Base-by-base conservation (phyloP, 2,329 filamentous ascomycete species). In the Chrysoporthe austroafricana region DNA sequence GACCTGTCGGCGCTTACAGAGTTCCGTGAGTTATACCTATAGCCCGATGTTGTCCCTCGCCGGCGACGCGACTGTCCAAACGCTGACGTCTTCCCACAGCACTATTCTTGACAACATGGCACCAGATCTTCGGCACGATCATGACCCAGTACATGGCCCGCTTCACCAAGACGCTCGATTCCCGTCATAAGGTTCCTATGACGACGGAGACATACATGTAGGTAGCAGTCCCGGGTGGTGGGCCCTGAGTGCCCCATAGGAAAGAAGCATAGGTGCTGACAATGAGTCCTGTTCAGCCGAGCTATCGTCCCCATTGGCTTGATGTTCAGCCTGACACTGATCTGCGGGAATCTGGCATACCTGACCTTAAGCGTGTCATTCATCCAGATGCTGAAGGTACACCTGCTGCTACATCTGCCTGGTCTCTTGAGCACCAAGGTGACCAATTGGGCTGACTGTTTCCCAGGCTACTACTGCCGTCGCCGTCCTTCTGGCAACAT, bases 361-460 rank as follows among this genome's bases (percentile, higher is more conserved):
- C 86, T 97, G 66, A 96, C 96, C 79, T 86, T 97, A 68, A 94
- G 91, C 72, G 94, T 97, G 69, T 91, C 93, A 67, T 97, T 97
- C 80, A 97, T 97, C 76, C 94, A 97, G 84, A 97, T 97, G 94
- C 88, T 97, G 78, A 97, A 97, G 91, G 91, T 92, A 71, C 14
- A 71, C 63, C 34, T 6, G 13, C 32, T 2, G 1, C 8, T 39
- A 16, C 16, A 34, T 7, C 26, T 7, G 1, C 9, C 1, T 2
- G 2, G 16, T 6, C 26, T 32, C 5, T 11, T 11, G 21, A 71
- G 42, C 42, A 34, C 4, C 2, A 8, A n/a, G 18, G 63, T 59
- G 59, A 13, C 32, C 39, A 1, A 11, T 14, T n/a, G 14, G 16
- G 14, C 54, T 66, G 54, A 64, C 56, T 14, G n/a, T 4, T 42